Evolutionary conservation across 75 land plant genomes (phyloP), one percentile per base, ranked within the genome.

Genomic region (Chamaecyparis obtusa): DNA sequence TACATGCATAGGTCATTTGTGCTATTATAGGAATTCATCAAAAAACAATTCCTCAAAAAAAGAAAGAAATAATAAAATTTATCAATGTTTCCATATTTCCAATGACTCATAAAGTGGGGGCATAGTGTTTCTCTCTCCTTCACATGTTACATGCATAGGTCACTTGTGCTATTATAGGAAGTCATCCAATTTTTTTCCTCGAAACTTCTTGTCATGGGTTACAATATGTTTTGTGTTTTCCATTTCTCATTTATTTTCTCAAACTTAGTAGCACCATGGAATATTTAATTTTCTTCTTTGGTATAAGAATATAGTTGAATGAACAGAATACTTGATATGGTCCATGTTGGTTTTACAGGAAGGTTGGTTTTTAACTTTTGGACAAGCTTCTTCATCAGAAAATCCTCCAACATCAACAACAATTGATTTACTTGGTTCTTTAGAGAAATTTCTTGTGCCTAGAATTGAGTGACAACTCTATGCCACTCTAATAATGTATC

Each of bases 381-480:
- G 83, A 39, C 21, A 74, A 69, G 30, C 86, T 87, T 83, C 91
- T 36, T 87, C 92, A 35, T 90, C 85, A 71, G 88, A 92, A 56
- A 86, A 87, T 77, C 92, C 89, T 83, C 83, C 91, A 37, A 85
- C 84, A 27, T 90, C 95, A 10, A 69, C 83, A 43, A 74, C 77
- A 0, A 87, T 89, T 85, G 43, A 46, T 56, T 60, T 21, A 9
- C 5, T 19, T 56, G 85, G 87, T 86, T 82, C 90, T 49, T 90
- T 95, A 14, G 93, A 88, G 37, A 92, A 93, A 80, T 88, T 90
- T 30, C 91, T 93, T 51, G 89, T 95, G 85, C 92, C 96, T 60
- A 94, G 89, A 6, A 83, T 84, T 9, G 74, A 75, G 74, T 83
- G 93, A 89, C 39, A 85, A 27, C 14, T 83, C 90, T 79, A 72